Conservation (phyloP, 768 basidiomycete species). For the Phanerodontia chrysosporium region DNA sequence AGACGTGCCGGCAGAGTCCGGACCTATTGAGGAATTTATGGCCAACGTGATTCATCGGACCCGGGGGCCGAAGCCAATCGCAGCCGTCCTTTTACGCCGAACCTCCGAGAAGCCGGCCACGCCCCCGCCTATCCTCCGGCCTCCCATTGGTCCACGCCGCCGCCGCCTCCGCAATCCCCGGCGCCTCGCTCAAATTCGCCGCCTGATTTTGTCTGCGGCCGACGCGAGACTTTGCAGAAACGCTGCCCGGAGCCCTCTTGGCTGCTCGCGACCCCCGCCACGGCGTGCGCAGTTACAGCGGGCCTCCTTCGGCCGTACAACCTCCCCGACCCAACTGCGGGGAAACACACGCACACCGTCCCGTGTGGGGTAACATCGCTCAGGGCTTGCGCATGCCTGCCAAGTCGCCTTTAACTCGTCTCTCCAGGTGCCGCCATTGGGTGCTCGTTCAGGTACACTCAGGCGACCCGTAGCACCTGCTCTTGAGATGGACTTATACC, state of each 20-base stretch:
- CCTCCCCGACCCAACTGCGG: background rate
- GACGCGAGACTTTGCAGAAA: no score
- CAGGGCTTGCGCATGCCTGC: no score
- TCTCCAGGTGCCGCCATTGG: no score
- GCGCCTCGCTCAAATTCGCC: conserved; percentile 5
- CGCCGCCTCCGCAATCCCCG: background rate
- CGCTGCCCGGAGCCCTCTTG: no score
- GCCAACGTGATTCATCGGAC: conserved; percentile 23
- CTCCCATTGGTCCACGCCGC: conserved; percentile 1
- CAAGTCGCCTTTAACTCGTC: no score
- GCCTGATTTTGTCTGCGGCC: conserved; percentile 4
- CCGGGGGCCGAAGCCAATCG: conserved; percentile 19
- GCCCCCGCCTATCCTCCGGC: background rate
- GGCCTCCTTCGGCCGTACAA: background rate
- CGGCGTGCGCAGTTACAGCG: conserved; percentile 3
- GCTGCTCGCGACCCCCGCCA: background rate
- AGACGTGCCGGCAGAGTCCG: conserved; percentile 21
- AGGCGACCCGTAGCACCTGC: no score
- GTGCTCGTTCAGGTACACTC: no score
- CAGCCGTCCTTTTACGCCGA: conserved; percentile 12
- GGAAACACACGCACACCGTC: no score
- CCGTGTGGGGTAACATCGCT: no score
- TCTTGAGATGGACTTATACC: no score
- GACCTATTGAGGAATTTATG: conserved; percentile 25
- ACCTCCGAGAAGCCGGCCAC: conserved; percentile 9